Percentiles rank a stretch among this genome's conserved stretches.
phyloP scores from a whole-genome alignment of 129 eudicot genomes.

The Saposhnikovia divaricata region DNA sequence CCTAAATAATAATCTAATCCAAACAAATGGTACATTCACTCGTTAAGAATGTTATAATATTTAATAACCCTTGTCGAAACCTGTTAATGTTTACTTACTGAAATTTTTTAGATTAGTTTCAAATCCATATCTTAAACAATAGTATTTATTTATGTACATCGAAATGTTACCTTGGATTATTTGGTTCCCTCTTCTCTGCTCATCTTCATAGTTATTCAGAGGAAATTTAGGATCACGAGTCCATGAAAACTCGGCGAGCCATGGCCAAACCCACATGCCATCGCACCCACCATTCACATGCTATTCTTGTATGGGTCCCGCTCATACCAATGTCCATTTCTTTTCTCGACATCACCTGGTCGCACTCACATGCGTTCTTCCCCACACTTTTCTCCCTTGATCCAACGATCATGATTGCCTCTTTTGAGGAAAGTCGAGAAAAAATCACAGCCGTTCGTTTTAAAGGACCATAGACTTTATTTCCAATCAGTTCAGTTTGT shows the following conservation, averaged over 20 bases:
- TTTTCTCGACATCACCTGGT: slow-evolving; percentile 15
- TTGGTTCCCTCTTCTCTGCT: not conserved
- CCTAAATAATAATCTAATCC: no score
- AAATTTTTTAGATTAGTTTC: no score
- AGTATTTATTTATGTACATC: no score
- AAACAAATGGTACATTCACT: no score
- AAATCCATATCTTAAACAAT: no score
- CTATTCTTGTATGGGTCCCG: not conserved
- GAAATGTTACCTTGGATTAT: no score
- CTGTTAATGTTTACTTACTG: no score
- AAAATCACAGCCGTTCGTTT: not conserved
- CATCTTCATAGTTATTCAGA: not conserved
- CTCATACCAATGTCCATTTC: slow-evolving; percentile 7
- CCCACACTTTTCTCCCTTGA: not conserved
- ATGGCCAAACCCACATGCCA: not conserved
- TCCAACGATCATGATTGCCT: slow-evolving; percentile 17
- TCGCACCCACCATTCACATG: slow-evolving; percentile 1
- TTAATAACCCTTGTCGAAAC: no score
- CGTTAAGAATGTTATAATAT: no score
- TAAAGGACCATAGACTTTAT: slow-evolving; percentile 1
- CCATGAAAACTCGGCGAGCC: not conserved
- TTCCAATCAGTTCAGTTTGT: slow-evolving; percentile 9
- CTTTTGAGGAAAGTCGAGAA: not conserved
- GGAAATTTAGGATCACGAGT: not conserved
- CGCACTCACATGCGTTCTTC: slow-evolving; percentile 14